These are phyloP conservation scores for Pugionium cornutum DNA, from an alignment of 345 rosid species.

Conservation along the genomic window DNA sequence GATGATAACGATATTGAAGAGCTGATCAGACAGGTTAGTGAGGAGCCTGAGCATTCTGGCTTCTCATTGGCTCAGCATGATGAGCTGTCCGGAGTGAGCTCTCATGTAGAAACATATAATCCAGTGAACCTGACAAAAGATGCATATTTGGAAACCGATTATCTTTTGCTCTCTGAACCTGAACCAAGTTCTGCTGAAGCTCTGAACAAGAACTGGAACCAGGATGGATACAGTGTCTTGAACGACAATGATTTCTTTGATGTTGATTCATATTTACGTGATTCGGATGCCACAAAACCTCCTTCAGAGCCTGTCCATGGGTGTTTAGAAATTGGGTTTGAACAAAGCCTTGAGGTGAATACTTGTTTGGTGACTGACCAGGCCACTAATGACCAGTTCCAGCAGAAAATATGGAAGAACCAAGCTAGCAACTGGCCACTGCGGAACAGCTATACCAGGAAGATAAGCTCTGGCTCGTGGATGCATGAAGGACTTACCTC, in stretches of 20 bases:
- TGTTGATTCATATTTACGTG: conserved; percentile 22
- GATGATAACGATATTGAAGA: conserved; percentile 49
- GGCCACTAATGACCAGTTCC: too few relatives aligned
- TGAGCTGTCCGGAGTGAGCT: too few relatives aligned
- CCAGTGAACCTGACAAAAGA: conserved; percentile 42
- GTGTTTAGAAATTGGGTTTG: conserved; percentile 37
- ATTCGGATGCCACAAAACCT: conserved; percentile 14
- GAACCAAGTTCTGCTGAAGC: conserved; percentile 37
- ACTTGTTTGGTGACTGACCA: conserved; percentile 11
- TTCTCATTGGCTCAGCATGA: conserved; percentile 35
- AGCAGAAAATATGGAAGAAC: conserved; percentile 32
- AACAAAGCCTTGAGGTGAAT: conserved; percentile 22
- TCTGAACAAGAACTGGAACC: conserved; percentile 32
- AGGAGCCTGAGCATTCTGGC: conserved; percentile 36
- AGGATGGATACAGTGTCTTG: conserved; percentile 47
- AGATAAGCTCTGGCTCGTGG: conserved; percentile 40
- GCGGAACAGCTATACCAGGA: conserved; percentile 31
- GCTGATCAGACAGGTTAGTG: conserved; percentile 44
- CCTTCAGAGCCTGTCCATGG: conserved; percentile 7
- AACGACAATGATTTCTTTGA: conserved; percentile 48
- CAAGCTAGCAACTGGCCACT: conserved; percentile 44
- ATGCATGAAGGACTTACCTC: conserved; percentile 22
- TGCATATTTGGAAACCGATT: conserved; percentile 73
- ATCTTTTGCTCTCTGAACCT: conserved; percentile 49
- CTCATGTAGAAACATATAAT: conserved; percentile 33